phyloP scores from a whole-genome alignment of 2,329 filamentous ascomycete genomes.

The Colletotrichum chlorophyti region DNA sequence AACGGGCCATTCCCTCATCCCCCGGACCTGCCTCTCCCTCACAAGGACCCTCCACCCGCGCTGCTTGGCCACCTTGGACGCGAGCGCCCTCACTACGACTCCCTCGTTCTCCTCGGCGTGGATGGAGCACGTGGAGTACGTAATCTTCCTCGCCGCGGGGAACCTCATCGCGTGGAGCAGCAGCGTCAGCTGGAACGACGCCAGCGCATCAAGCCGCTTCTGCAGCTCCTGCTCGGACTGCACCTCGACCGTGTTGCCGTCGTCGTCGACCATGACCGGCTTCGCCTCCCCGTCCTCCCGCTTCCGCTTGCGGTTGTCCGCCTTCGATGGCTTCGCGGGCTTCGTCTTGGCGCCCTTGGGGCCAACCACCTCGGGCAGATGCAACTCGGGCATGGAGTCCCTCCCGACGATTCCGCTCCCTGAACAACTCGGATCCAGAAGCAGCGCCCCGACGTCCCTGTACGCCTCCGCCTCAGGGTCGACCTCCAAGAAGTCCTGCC shows the following conservation, averaged over 20 bases:
- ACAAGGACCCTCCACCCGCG: constrained; percentile 80
- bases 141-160: constrained; percentile 75
- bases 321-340: constrained; percentile 19
- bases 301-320: constrained; percentile 53
- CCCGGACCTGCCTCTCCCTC: constrained; percentile 75
- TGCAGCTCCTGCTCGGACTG: constrained; percentile 63
- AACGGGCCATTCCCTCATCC: constrained; percentile 78
- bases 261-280: constrained; percentile 59
- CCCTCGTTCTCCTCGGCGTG: constrained; percentile 88
- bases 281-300: constrained; percentile 40
- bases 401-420: constrained; percentile 93
- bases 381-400: constrained; percentile 76
- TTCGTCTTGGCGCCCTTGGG: constrained; percentile 21
- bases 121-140: constrained; percentile 93
- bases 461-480: constrained; percentile 70
- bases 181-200: constrained; percentile 82
- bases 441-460: constrained; percentile 75
- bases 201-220: constrained; percentile 74
- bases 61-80: constrained; percentile 68
- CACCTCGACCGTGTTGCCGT: constrained; percentile 59
- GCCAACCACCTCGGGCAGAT: constrained; percentile 55
- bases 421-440: constrained; percentile 94
- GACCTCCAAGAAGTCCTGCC: constrained; percentile 82
- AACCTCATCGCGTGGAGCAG: constrained; percentile 87
- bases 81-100: constrained; percentile 77